phyloP scores from a whole-genome alignment of 345 rosid species.

The Lumnitzera littorea region DNA sequence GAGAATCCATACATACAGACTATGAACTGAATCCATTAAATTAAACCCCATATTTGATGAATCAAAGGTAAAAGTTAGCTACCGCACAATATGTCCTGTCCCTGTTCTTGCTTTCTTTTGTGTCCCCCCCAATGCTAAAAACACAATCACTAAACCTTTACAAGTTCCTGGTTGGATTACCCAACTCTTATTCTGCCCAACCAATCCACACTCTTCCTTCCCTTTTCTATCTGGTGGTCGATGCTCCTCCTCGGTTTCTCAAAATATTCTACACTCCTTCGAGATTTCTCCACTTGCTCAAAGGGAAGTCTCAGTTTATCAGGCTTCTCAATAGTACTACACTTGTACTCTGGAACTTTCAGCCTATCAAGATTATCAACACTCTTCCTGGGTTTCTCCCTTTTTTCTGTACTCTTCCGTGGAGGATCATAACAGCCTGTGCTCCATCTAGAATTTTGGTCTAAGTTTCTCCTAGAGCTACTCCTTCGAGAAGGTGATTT shows the following conservation, averaged over 20 bases:
- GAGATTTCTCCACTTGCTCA: constrained; percentile 76
- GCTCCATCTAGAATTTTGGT: constrained; percentile 49
- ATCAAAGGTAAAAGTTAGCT: too few relatives aligned
- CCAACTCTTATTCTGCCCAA: constrained; percentile 37
- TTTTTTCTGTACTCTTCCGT: constrained; percentile 62
- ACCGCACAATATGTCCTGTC: too few relatives aligned
- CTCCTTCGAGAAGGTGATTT: constrained; percentile 58
- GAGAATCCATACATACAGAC: too few relatives aligned
- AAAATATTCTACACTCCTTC: constrained; percentile 86
- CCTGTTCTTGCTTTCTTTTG: too few relatives aligned
- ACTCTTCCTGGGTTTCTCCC: constrained; percentile 71
- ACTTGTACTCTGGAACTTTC: constrained; percentile 58
- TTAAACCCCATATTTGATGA: too few relatives aligned
- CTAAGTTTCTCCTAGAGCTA: constrained; percentile 59
- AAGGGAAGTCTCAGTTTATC: constrained; percentile 50
- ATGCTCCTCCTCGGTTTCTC: constrained; percentile 60
- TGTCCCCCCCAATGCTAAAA: not conserved
- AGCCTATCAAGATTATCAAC: constrained; percentile 37
- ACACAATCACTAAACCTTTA: not conserved
- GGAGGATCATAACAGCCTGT: constrained; percentile 46
- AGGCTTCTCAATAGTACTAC: constrained; percentile 41
- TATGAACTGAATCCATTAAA: too few relatives aligned
- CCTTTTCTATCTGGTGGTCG: constrained; percentile 57
- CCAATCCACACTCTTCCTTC: constrained; percentile 82
- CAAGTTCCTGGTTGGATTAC: constrained; percentile 5